Conservation (phyloP, 345 rosid genomes). For the Nasturtium officinale region DNA sequence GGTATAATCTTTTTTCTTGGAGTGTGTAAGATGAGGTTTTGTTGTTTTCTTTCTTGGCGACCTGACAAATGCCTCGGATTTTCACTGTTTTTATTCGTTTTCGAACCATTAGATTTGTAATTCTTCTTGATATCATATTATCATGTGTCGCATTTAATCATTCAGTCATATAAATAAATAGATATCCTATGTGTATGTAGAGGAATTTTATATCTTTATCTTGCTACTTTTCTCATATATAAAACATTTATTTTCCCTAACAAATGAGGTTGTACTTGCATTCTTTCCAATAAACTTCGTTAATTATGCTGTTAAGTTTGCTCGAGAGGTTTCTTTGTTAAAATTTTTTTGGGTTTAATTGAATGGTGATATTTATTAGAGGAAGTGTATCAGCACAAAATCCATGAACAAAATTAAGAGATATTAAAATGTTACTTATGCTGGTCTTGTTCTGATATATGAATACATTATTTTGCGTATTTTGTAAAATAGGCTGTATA, state of each 20-base stretch:
- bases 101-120: conserved; percentile 5
- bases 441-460: not conserved
- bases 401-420: not conserved
- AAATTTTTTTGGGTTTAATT: not conserved
- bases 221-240: not conserved
- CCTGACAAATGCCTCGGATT: conserved; percentile 18
- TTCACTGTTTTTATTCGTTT: not conserved
- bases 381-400: not conserved
- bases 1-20: not conserved
- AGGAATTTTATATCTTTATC: not conserved
- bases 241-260: not conserved
- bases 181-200: not conserved
- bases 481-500: not conserved
- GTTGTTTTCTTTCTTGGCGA: conserved; percentile 2
- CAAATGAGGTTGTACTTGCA: not conserved
- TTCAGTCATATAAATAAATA: too few species aligned
- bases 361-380: not conserved
- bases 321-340: too few species aligned
- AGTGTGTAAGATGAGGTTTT: conserved; percentile 4
- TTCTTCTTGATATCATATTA: conserved; percentile 5
- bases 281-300: not conserved
- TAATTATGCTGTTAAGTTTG: too few species aligned
- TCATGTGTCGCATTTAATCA: conserved; percentile 13
- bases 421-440: not conserved
- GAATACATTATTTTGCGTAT: too few species aligned